These are phyloP conservation scores for Fusarium sp. DNA, from an alignment of 2,329 filamentous ascomycete genomes.

Conservation along the genomic window DNA sequence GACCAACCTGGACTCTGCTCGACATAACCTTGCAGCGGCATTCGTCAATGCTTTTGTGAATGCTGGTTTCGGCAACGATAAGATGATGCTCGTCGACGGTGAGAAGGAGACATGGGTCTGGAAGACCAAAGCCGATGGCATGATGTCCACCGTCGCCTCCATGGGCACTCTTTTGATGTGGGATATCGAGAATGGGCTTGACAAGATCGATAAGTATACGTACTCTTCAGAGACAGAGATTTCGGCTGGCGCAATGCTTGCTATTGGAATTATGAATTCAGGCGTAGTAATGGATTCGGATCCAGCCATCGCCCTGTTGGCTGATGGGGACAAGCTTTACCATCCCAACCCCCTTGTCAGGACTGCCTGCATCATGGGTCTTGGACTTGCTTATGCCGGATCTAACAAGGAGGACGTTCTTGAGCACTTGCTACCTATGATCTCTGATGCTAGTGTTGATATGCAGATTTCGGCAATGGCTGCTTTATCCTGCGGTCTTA, in stretches of 20 bases:
- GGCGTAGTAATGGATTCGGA: slow-evolving; percentile 91
- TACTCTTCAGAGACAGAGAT: slow-evolving; percentile 83
- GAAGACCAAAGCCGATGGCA: slow-evolving; percentile 99
- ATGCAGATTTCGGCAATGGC: slow-evolving; percentile 99
- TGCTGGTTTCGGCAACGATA: slow-evolving; percentile 93
- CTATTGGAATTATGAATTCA: slow-evolving; percentile 95
- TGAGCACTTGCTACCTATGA: slow-evolving; percentile 85
- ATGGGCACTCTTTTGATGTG: slow-evolving; percentile 91
- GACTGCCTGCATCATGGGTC: slow-evolving; percentile 91
- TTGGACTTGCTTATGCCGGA: slow-evolving; percentile 93
- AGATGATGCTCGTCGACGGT: slow-evolving; percentile 94
- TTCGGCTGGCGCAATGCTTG: slow-evolving; percentile 89
- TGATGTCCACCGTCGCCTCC: slow-evolving; percentile 95
- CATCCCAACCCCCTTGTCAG: slow-evolving; percentile 81
- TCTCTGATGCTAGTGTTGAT: slow-evolving; percentile 82
- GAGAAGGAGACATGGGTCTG: slow-evolving; percentile 96
- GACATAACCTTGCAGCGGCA: slow-evolving; percentile 93
- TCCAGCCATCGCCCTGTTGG: slow-evolving; percentile 86
- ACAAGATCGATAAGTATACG: slow-evolving; percentile 95
- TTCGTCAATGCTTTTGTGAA: slow-evolving; percentile 99
- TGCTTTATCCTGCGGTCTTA: slow-evolving; percentile 86
- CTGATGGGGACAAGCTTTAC: slow-evolving; percentile 81
- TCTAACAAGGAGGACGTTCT: slow-evolving; percentile 92
- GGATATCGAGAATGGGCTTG: slow-evolving; percentile 91
- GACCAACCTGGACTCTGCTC: slow-evolving; percentile 93